phyloP scores from a whole-genome alignment of 2,329 filamentous ascomycete species.

The Bipolaris bicolor region DNA sequence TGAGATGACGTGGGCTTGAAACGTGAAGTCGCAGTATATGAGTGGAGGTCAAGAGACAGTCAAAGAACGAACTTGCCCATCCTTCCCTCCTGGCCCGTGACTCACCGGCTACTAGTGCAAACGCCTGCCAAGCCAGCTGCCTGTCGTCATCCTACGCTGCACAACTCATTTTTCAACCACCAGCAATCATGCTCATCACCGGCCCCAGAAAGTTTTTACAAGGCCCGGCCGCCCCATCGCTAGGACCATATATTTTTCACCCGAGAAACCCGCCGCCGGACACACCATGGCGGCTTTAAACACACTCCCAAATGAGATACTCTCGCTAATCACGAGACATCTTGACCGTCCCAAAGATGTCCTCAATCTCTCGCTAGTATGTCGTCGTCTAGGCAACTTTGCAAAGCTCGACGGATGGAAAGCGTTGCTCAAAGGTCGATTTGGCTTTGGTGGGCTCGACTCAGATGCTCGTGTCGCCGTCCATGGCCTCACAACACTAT shows the following conservation, averaged over 20 bases:
- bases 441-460: constrained; percentile 31
- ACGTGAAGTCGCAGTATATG: neutral
- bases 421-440: constrained; percentile 41
- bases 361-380: constrained; percentile 31
- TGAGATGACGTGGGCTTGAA: neutral
- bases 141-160: constrained; percentile 31
- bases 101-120: constrained; percentile 9
- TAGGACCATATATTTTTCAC: neutral
- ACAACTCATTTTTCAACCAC: constrained; percentile 10
- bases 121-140: constrained; percentile 14
- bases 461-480: constrained; percentile 49
- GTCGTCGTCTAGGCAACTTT: constrained; percentile 33
- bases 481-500: constrained; percentile 61
- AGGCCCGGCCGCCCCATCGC: neutral
- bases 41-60: neutral
- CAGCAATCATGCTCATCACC: constrained; percentile 14
- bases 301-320: constrained; percentile 42
- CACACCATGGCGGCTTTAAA: constrained; percentile 31
- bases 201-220: neutral
- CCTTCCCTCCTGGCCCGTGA: neutral
- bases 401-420: constrained; percentile 44
- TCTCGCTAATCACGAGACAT: constrained; percentile 39
- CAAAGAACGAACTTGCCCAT: neutral
- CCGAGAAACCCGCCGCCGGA: neutral
- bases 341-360: constrained; percentile 39